These are phyloP conservation scores for Fraxinus greggii DNA, from an alignment of 305 asterid species.

Conservation along the genomic window DNA sequence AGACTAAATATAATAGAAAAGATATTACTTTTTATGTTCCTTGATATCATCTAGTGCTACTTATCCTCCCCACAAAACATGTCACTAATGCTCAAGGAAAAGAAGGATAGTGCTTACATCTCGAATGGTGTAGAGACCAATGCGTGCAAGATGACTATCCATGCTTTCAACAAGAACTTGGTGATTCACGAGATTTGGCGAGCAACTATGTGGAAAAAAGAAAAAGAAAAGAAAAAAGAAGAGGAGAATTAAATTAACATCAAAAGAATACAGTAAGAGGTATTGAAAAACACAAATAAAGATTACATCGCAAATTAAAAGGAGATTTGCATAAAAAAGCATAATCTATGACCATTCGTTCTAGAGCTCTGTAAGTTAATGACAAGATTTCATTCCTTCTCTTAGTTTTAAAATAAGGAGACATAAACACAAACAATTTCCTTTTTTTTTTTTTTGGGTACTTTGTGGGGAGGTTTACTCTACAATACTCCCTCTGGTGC, in stretches of 20 bases:
- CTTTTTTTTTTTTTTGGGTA: neutral
- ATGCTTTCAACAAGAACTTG: slow-evolving; percentile 97
- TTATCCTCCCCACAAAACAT: neutral
- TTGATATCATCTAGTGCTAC: neutral
- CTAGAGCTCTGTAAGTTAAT: neutral
- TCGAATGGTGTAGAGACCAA: slow-evolving; percentile 85
- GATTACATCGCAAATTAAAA: neutral
- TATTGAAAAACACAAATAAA: slow-evolving; percentile 5
- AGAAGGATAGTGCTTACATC: slow-evolving; percentile 57
- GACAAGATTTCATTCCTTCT: neutral
- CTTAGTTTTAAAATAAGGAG: neutral
- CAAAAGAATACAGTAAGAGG: slow-evolving; percentile 8
- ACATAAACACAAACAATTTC: neutral
- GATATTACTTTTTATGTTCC: neutral
- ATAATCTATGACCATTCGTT: neutral
- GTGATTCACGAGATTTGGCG: slow-evolving; percentile 82
- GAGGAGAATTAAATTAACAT: slow-evolving; percentile 17
- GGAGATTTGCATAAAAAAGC: neutral
- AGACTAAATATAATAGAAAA: neutral
- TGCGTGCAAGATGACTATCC: slow-evolving; percentile 84
- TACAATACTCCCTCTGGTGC: neutral
- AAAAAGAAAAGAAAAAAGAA: neutral
- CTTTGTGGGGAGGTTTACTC: neutral
- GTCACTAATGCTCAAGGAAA: slow-evolving; percentile 3
- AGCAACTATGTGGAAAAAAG: slow-evolving; percentile 56